A percentile compares a stretch with the other conserved stretches of the same genome.
Conservation (phyloP, 805 yeast species). For the Yamadazyma ubonensis region DNA sequence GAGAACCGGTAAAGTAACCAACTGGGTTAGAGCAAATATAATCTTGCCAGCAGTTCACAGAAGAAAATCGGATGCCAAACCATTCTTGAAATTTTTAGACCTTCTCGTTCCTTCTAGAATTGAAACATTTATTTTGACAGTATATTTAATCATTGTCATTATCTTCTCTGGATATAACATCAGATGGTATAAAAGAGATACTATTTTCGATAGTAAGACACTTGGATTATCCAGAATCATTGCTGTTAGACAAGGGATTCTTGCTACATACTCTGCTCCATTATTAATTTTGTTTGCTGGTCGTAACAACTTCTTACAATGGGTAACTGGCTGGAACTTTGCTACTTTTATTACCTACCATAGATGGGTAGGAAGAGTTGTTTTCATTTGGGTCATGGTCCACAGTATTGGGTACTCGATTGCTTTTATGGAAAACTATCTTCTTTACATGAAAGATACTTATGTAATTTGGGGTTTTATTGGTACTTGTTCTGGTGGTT, state of each 20-base stretch:
- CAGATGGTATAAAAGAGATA: slow-evolving; percentile 21
- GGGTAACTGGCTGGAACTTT: slow-evolving; percentile 57
- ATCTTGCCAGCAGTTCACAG: slow-evolving; percentile 28
- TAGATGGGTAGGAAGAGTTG: slow-evolving; percentile 43
- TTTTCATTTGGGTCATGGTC: slow-evolving; percentile 26
- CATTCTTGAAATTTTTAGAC: slow-evolving; percentile 20
- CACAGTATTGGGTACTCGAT: slow-evolving; percentile 33
- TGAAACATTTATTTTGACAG: slow-evolving; percentile 30
- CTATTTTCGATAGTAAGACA: slow-evolving; percentile 20
- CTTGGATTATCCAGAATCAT: slow-evolving; percentile 29
- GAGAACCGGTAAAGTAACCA: slow-evolving; percentile 28
- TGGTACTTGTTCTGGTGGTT: slow-evolving; percentile 36
- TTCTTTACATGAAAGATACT: slow-evolving; percentile 16
- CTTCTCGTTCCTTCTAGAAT: slow-evolving; percentile 36
- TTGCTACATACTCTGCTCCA: slow-evolving; percentile 48
- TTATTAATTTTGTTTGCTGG: slow-evolving; percentile 57
- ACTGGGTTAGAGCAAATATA: slow-evolving; percentile 24
- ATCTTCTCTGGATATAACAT: slow-evolving; percentile 19
- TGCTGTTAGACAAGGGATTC: slow-evolving; percentile 55
- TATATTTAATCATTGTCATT: slow-evolving; percentile 21
- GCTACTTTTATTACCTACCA: slow-evolving; percentile 43
- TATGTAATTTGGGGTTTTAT: slow-evolving; percentile 35
- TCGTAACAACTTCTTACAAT: slow-evolving; percentile 59
- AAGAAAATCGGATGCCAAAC: slow-evolving; percentile 21
- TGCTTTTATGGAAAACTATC: slow-evolving; percentile 14